Percentiles rank a stretch among this genome's conserved stretches.
Conservation (phyloP, 2,329 filamentous ascomycete species). For the Aspergillus sojae region DNA sequence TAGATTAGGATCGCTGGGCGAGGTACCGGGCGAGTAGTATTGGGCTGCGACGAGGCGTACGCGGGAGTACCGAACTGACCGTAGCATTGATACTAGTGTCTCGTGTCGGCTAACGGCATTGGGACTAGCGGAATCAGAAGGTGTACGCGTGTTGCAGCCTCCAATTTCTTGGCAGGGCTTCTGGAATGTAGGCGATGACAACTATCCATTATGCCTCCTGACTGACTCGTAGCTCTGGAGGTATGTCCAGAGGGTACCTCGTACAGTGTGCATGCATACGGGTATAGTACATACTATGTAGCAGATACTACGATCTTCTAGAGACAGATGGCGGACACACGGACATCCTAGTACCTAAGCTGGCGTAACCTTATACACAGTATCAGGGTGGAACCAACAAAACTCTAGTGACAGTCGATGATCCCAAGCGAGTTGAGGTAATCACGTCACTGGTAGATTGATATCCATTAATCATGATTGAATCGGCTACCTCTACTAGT, state of each 20-base stretch:
- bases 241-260: background rate
- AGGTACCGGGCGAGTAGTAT: background rate
- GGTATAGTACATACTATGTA: background rate
- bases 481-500: background rate
- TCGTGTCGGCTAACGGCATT: background rate
- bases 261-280: background rate
- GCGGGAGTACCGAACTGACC: background rate
- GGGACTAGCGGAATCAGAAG: background rate
- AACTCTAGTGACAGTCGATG: background rate
- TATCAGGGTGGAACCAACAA: background rate
- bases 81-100: slow-evolving; percentile 5
- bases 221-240: background rate
- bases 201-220: background rate
- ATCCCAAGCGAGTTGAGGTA: background rate
- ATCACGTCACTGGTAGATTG: no score
- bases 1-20: background rate
- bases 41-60: background rate
- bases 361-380: background rate
- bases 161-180: slow-evolving; percentile 7
- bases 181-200: slow-evolving; percentile 3
- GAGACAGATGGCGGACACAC: background rate
- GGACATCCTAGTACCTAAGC: background rate
- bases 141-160: slow-evolving; percentile 7
- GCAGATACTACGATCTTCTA: background rate
- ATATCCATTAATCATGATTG: background rate